A percentile compares a stretch with the other conserved stretches of the same genome.
Evolutionary conservation across 306 rosid species (phyloP).

Genomic region (Prinsepia uniflora): DNA sequence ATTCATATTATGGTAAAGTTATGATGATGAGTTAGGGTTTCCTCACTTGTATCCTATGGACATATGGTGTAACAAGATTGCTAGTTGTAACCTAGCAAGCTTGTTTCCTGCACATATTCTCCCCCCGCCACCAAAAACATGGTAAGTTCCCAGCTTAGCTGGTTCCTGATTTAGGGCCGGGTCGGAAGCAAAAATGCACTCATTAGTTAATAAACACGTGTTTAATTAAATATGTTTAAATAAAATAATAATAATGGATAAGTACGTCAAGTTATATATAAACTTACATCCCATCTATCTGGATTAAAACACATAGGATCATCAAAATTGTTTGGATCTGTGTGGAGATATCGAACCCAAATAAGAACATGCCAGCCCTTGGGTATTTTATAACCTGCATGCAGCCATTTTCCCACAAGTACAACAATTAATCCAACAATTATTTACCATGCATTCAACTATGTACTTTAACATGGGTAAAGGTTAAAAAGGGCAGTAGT

Average conservation of each 20-base stretch:
- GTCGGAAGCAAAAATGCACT: not conserved
- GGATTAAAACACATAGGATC: constrained; percentile 31
- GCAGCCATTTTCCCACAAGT: not conserved
- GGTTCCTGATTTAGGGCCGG: constrained; percentile 17
- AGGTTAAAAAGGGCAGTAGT: not conserved
- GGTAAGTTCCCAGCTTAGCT: constrained; percentile 25
- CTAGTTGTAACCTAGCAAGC: constrained; percentile 36
- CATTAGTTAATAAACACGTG: too few species aligned
- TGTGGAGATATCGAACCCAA: constrained; percentile 24
- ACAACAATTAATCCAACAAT: too few species aligned
- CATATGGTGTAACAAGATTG: constrained; percentile 40
- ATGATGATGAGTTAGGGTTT: not conserved
- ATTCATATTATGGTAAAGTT: not conserved
- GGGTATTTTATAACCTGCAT: constrained; percentile 35
- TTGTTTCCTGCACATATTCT: constrained; percentile 41
- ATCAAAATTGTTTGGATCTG: constrained; percentile 18
- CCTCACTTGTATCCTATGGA: constrained; percentile 32
- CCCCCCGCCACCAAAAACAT: constrained; percentile 33
- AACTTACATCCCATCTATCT: constrained; percentile 27
- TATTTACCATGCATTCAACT: too few species aligned
- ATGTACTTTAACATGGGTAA: too few species aligned
- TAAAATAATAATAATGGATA: too few species aligned
- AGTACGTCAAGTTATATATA: not conserved
- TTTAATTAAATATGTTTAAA: not conserved
- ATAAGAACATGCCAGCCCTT: constrained; percentile 16